phyloP scores from a whole-genome alignment of 2,329 filamentous ascomycete genomes.

The Apiospora saccharicola region DNA sequence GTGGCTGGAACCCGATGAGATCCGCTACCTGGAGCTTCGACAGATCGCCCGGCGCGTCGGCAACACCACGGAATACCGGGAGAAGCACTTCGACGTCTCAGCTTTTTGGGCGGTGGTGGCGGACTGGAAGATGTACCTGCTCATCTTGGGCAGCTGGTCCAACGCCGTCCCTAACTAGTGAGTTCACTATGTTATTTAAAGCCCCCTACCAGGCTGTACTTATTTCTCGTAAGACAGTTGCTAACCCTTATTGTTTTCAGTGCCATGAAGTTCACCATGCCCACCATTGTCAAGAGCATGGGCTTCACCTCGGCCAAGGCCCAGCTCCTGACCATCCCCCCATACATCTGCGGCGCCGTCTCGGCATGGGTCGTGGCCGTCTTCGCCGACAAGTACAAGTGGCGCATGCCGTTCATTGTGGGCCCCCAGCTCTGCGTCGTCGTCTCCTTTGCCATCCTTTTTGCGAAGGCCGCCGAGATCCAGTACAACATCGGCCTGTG shows the following conservation, averaged over 20 bases:
- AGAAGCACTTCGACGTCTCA: background rate
- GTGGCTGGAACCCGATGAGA: conserved; percentile 15
- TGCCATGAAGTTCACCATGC: conserved; percentile 41
- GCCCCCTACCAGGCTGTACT: no score
- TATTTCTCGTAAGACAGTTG: no score
- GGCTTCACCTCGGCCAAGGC: conserved; percentile 40
- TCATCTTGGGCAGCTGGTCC: conserved; percentile 25
- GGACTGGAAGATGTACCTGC: conserved; percentile 54
- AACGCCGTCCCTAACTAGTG: conserved; percentile 19
- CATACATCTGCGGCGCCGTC: conserved; percentile 45
- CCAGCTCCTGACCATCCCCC: conserved; percentile 42
- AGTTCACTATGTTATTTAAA: background rate
- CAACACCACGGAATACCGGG: background rate
- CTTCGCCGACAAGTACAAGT: conserved; percentile 47
- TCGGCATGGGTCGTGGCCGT: conserved; percentile 43
- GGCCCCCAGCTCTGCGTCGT: conserved; percentile 44
- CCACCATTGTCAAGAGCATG: conserved; percentile 45
- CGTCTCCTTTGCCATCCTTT: conserved; percentile 46
- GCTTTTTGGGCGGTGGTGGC: conserved; percentile 45
- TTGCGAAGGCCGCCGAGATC: conserved; percentile 46
- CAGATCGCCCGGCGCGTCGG: background rate
- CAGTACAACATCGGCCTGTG: conserved; percentile 48
- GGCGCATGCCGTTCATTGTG: conserved; percentile 49
- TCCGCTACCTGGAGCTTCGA: background rate
- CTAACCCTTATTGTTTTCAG: conserved; percentile 23